Base-by-base conservation (phyloP, 2,329 filamentous ascomycete genomes). In the Epicoccum sorghinum region DNA sequence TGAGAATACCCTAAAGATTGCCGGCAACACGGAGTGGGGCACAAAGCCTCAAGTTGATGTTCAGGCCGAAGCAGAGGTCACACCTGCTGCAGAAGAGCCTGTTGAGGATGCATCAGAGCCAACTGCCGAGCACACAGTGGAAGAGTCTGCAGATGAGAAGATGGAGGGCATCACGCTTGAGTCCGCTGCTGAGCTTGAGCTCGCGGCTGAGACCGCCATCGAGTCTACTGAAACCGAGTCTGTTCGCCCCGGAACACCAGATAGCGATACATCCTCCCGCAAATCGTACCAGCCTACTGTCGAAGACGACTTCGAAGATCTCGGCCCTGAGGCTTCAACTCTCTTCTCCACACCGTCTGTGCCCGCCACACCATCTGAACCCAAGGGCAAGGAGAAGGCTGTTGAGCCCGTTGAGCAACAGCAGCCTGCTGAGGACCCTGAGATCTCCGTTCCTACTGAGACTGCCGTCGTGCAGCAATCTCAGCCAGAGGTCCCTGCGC, bases 261-360 rank as follows among this genome's bases (percentile, higher is more conserved):
- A 66, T 22, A 69, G 64, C 52, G 70, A 73, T 22, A 71, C 68
- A 3, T 50, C 58, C 23, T 69, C 64, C 2, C 68, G 68, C 25
- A 72, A 67, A 47, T 73, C 71, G 2, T 73, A 73, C 48, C 70
- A 74, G 39, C 33, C 71, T 1, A 73, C 71, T 9, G 70, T 74
- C 1, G 71, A 74, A 39, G 71, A 74, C 40, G 71, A 73, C 51
- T 73, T 67, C 27, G 71, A 74, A 41, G 71, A 74, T 30, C 66
- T 74, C 4, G 67, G 68, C 18, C 61, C 62, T 6, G 70, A 73
- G 41, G 62, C 60, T 9, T 65, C 70, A 9, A 70, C 65, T 0
- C 62, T 66, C 4, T 53, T 68, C 42, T 70, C 71, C 2, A 55
- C 59, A 9, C 32, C 59, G 6, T 66, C 62, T 2, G 35, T 38